A percentile compares a stretch with the other conserved stretches of the same genome.
phyloP scores from a whole-genome alignment of 2,329 filamentous ascomycete species.

The Fusarium irregulare region DNA sequence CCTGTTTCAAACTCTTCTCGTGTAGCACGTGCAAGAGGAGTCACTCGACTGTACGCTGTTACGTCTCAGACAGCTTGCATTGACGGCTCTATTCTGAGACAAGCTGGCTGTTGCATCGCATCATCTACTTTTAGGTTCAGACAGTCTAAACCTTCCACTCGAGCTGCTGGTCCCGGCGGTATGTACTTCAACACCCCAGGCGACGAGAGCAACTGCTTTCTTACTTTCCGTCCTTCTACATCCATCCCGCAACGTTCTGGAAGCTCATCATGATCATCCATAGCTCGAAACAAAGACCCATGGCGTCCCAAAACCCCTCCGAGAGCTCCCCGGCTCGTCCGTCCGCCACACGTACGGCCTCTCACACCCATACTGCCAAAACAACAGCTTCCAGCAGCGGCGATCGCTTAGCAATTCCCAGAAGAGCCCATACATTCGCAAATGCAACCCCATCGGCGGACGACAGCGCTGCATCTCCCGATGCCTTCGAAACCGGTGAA shows the following conservation, averaged over 20 bases:
- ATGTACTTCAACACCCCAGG: constrained; percentile 26
- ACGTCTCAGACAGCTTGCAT: constrained; percentile 22
- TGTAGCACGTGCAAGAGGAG: constrained; percentile 12
- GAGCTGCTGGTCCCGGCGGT: constrained; percentile 27
- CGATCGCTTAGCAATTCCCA: constrained; percentile 51
- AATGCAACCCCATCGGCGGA: constrained; percentile 50
- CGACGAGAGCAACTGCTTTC: constrained; percentile 6
- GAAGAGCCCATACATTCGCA: constrained; percentile 61
- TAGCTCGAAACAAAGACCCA: constrained; percentile 46
- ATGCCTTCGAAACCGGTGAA: constrained; percentile 62
- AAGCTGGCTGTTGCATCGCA: constrained; percentile 43
- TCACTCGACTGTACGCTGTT: constrained; percentile 3
- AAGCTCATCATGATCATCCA: constrained; percentile 48
- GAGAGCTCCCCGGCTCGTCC: constrained; percentile 49
- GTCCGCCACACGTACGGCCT: constrained; percentile 47
- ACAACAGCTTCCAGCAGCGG: constrained; percentile 44
- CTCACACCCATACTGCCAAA: constrained; percentile 44
- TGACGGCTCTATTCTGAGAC: constrained; percentile 35
- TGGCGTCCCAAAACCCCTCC: constrained; percentile 50
- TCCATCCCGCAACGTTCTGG: background rate
- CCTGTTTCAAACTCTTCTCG: background rate
- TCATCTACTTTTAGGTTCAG: constrained; percentile 25
- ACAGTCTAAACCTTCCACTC: constrained; percentile 20
- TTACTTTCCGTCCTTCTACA: background rate
- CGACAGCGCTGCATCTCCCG: constrained; percentile 49